Percentiles rank a stretch among this genome's conserved stretches.
Conservation (phyloP, 176 grass and related monocot genomes). For the maize (Zea mays) region DNA sequence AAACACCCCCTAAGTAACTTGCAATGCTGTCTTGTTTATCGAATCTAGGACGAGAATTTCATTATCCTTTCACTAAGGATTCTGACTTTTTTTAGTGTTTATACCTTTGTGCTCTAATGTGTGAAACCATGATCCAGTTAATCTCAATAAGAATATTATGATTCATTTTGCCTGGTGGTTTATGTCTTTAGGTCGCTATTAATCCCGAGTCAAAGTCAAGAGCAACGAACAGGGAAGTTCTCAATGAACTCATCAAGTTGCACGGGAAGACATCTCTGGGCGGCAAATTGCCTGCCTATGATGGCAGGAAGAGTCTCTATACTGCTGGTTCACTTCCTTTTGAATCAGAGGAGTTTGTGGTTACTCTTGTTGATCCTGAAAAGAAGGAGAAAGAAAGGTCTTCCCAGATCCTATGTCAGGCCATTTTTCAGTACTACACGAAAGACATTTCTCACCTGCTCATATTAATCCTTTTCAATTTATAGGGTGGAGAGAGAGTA, state of each 20-base stretch:
- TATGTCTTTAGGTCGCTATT: slow-evolving; percentile 58
- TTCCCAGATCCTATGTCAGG: background rate
- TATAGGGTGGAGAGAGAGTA: slow-evolving; percentile 63
- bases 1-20: no score
- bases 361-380: slow-evolving; percentile 59
- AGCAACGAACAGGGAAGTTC: slow-evolving; percentile 56
- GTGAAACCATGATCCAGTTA: background rate
- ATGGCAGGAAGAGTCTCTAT: slow-evolving; percentile 86
- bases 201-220: slow-evolving; percentile 76
- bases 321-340: slow-evolving; percentile 88
- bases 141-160: background rate
- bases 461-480: background rate
- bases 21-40: background rate
- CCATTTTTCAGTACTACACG: background rate
- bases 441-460: background rate
- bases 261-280: slow-evolving; percentile 55
- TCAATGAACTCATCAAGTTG: slow-evolving; percentile 60
- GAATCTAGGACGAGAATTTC: background rate
- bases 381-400: slow-evolving; percentile 58
- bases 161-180: background rate
- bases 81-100: background rate
- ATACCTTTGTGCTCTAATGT: background rate
- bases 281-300: slow-evolving; percentile 65
- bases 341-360: slow-evolving; percentile 56
- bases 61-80: background rate